A percentile compares a stretch with the other conserved stretches of the same genome.
phyloP scores from a whole-genome alignment of 345 rosid genomes.

The Aquilaria yunnanensis region DNA sequence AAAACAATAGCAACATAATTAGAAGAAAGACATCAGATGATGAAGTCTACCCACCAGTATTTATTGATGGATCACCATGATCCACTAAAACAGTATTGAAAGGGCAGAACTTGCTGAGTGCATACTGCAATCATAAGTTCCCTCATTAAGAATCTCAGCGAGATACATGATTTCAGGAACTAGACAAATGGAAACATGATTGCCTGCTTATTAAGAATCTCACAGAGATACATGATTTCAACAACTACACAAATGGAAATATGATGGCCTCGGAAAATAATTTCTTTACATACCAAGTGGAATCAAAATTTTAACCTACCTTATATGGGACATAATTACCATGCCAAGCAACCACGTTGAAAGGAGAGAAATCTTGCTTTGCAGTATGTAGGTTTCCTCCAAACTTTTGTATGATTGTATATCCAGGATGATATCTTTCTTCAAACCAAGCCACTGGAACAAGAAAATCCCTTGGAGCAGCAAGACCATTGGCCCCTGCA shows the following conservation, averaged over 20 bases:
- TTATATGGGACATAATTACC: slow-evolving; percentile 93
- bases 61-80: slow-evolving; percentile 90
- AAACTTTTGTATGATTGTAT: slow-evolving; percentile 70
- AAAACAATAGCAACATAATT: slow-evolving; percentile 6
- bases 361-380: slow-evolving; percentile 93
- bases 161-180: too few relatives aligned
- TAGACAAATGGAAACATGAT: slow-evolving; percentile 1
- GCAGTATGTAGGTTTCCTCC: slow-evolving; percentile 89
- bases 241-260: slow-evolving; percentile 1
- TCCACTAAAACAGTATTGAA: slow-evolving; percentile 88
- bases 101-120: slow-evolving; percentile 86
- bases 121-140: slow-evolving; percentile 54
- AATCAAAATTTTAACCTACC: slow-evolving; percentile 27
- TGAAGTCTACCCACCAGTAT: slow-evolving; percentile 50
- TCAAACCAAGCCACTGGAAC: slow-evolving; percentile 86
- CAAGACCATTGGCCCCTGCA: slow-evolving; percentile 95
- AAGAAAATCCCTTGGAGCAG: slow-evolving; percentile 89
- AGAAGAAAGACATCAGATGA: not conserved
- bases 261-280: slow-evolving; percentile 1
- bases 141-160: not conserved
- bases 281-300: not conserved
- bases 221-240: not conserved
- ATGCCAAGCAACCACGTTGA: slow-evolving; percentile 98
- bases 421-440: slow-evolving; percentile 56
- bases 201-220: not conserved